These are phyloP conservation scores for Cucumis hystrix DNA, from an alignment of 306 rosid species.

Conservation along the genomic window DNA sequence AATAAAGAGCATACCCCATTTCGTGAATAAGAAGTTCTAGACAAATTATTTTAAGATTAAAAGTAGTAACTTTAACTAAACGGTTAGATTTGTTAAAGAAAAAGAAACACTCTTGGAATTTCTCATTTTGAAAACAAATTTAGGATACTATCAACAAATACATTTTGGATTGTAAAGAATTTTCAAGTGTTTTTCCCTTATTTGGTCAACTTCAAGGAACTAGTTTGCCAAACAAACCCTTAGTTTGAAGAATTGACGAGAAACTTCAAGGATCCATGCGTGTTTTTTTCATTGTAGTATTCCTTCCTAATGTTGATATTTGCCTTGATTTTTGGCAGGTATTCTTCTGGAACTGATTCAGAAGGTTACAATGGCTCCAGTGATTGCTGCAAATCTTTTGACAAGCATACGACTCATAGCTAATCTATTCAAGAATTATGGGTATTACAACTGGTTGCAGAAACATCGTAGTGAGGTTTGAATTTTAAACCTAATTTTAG, in stretches of 20 bases:
- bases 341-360: constrained; percentile 38
- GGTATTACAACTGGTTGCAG: constrained; percentile 55
- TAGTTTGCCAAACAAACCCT: background rate
- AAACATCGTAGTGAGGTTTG: constrained; percentile 68
- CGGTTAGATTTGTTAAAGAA: background rate
- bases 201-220: background rate
- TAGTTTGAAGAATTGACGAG: background rate
- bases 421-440: constrained; percentile 67
- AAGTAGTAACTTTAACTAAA: background rate
- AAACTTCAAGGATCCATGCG: background rate
- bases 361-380: constrained; percentile 38
- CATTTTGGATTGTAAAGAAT: background rate
- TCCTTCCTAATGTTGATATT: background rate
- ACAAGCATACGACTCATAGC: constrained; percentile 67
- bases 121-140: background rate
- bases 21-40: background rate
- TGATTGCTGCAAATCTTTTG: constrained; percentile 67
- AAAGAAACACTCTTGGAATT: background rate
- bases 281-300: background rate
- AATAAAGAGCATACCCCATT: background rate
- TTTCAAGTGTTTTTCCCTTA: background rate
- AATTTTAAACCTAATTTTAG: constrained; percentile 5
- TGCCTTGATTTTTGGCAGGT: constrained; percentile 27
- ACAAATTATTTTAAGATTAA: background rate
- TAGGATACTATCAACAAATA: background rate